Evolutionary conservation across 2,329 filamentous ascomycete species (phyloP).

Genomic region (Geosmithia flava): DNA sequence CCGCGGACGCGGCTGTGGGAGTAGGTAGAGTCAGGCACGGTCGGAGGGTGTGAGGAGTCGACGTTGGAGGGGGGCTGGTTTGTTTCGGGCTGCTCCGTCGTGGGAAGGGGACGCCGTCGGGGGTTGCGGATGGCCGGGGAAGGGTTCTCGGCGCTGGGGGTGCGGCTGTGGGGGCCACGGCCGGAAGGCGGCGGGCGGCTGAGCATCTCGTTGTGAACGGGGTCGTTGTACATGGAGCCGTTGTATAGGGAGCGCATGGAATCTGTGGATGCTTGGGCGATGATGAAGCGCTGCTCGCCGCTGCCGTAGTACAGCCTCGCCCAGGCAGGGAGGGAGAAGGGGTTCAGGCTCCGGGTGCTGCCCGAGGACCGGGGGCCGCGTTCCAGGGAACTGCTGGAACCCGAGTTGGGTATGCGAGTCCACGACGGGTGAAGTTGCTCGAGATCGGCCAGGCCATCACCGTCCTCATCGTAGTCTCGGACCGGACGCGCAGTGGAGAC

Average conservation of each 20-base stretch:
- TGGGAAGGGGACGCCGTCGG: slow-evolving; percentile 24
- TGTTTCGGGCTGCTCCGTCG: neutral
- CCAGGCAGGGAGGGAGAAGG: slow-evolving; percentile 37
- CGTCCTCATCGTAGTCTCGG: slow-evolving; percentile 49
- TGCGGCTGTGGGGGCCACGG: slow-evolving; percentile 8
- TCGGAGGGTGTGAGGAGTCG: neutral
- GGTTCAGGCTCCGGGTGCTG: slow-evolving; percentile 35
- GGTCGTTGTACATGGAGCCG: slow-evolving; percentile 17
- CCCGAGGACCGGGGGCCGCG: slow-evolving; percentile 38
- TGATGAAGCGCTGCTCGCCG: slow-evolving; percentile 44
- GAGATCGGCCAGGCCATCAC: slow-evolving; percentile 50
- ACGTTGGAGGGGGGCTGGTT: no score
- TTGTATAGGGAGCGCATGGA: slow-evolving; percentile 31
- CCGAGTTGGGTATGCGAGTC: slow-evolving; percentile 36
- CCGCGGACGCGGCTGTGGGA: slow-evolving; percentile 9
- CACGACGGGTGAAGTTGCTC: slow-evolving; percentile 41
- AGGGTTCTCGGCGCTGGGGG: slow-evolving; percentile 36
- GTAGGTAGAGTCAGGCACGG: neutral
- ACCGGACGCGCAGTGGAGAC: slow-evolving; percentile 28
- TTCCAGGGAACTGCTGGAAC: slow-evolving; percentile 35
- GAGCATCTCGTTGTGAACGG: slow-evolving; percentile 29
- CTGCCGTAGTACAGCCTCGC: slow-evolving; percentile 59
- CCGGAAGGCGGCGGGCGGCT: slow-evolving; percentile 14
- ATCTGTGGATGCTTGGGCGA: slow-evolving; percentile 28
- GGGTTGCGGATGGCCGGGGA: slow-evolving; percentile 31